These are phyloP conservation scores for Diaporthe velutina DNA, from an alignment of 2,329 filamentous ascomycete species.

Conservation along the genomic window DNA sequence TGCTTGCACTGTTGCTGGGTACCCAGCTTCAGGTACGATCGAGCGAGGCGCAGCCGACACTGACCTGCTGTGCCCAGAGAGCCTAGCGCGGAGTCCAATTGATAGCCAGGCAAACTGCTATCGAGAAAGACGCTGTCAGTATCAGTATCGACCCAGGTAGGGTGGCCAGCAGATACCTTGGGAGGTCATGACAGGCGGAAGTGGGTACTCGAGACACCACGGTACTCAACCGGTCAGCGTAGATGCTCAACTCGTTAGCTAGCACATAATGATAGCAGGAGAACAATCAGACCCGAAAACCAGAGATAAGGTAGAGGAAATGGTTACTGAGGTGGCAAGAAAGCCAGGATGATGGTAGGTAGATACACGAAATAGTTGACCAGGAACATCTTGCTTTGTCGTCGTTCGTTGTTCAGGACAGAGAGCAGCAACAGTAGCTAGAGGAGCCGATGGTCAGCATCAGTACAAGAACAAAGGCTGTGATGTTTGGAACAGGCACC, in stretches of 20 bases:
- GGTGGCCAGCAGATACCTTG: no score
- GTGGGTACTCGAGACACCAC: neutral
- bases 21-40: neutral
- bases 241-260: neutral
- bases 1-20: neutral
- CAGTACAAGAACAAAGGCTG: no score
- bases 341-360: neutral
- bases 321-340: no score
- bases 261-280: no score
- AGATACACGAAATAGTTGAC: neutral
- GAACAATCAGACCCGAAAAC: no score
- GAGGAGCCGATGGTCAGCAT: neutral
- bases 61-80: neutral
- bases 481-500: neutral
- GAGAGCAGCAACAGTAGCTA: neutral
- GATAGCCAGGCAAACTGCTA: neutral
- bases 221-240: neutral
- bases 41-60: neutral
- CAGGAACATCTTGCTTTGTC: neutral
- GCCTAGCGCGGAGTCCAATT: accelerated
- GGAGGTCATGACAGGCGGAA: neutral
- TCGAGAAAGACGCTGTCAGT: neutral
- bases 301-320: neutral
- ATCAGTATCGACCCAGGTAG: neutral
- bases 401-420: neutral